Base-by-base conservation (phyloP, 441 rosid species). In the Cnidoscolus chayamansa region DNA sequence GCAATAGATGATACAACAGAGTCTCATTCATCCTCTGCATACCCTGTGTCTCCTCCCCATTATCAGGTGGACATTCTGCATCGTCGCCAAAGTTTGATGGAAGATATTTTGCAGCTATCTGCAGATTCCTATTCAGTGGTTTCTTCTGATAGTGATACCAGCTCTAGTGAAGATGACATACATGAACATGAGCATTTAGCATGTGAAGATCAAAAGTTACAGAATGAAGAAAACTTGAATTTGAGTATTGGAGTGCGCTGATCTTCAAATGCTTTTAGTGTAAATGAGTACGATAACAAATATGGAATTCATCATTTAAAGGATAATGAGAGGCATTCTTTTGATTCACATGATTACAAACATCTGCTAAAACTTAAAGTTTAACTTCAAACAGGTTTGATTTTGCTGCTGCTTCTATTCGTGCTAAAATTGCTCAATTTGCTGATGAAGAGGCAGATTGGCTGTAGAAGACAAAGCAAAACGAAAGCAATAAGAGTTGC, bases 51-150 rank as follows among this genome's bases (percentile, higher is more conserved):
- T 32, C 98, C 98, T 45, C 99, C 99, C 76, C 92, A 88, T 77
- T 94, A 89, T 71, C 84, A 79, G 72, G 87, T 86, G 78, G 95
- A 92, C 84, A 87, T 94, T 78, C 79, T 94, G 83, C 88, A 87
- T 68, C 97, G 92, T 57, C 89, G 97, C 55, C 90, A 86, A 63
- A 84, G 87, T 78, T 81, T 94, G 70, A 96, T 90, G 76, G 96
- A 90, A 79, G 99, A 94, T 84, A 87, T 88, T 77, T 78, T 94
- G 83, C 99, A 89, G 86, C 86, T 90, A 35, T 86, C 99, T 79
- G 97, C 91, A 12, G 94, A 87, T 57, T 89, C 99, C 75, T 89
- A 67, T 81, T 90, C 97, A 10, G 79, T 86, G 72, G 90, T 82
- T 73, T 89, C 98, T 71, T 87, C 94, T 75, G 92, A 94, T 76